Evolutionary conservation across 257 asterid species (phyloP), one percentile per base, ranked within the genome.

Genomic region (Nicotiana attenuata): DNA sequence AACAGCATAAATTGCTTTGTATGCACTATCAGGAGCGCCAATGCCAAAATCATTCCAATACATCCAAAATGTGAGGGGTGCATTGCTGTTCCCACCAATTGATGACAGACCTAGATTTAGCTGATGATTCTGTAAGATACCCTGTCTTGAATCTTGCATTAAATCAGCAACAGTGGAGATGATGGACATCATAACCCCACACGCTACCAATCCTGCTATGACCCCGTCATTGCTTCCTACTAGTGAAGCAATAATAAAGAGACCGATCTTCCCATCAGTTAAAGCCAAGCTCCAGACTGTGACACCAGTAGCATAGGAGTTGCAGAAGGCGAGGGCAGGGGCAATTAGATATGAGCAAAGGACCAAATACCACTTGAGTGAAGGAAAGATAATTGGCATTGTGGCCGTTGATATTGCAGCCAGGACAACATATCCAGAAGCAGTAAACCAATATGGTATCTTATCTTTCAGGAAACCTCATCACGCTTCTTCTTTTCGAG

Each of bases 301-400:
- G 80, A 93, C 92, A 26, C 98, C 99, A 47, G 94, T 81, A 76
- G 98, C 97, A 26, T 95, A 95, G 20, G 98, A 93, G 85, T 93
- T 95, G 92, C 97, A 95, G 92, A 95, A 93, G 82, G 99, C 97
- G 69, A 95, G 94, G 63, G 98, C 99, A 67, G 98, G 99, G 84
- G 99, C 99, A 73, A 95, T 80, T 76, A 95, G 33, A 86, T 93
- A 95, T 17, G 97, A 87, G 77, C 97, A 95, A 71, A 95, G 97
- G 82, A 95, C 97, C 35, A 93, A 82, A 77, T 95, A 93, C 99
- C 99, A 95, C 83, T 93, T 95, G 17, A 93, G 90, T 28, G 99
- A 93, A 8, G 99, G 99, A 81, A 95, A 95, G 35, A 95, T 90
- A 80, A 89, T 81, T 31, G 98, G 99, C 86, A 95, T 90, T 52